A percentile compares a stretch with the other conserved stretches of the same genome.
Evolutionary conservation across 768 basidiomycete species (phyloP).

Genomic region (Trichaptum fuscoviolaceum): DNA sequence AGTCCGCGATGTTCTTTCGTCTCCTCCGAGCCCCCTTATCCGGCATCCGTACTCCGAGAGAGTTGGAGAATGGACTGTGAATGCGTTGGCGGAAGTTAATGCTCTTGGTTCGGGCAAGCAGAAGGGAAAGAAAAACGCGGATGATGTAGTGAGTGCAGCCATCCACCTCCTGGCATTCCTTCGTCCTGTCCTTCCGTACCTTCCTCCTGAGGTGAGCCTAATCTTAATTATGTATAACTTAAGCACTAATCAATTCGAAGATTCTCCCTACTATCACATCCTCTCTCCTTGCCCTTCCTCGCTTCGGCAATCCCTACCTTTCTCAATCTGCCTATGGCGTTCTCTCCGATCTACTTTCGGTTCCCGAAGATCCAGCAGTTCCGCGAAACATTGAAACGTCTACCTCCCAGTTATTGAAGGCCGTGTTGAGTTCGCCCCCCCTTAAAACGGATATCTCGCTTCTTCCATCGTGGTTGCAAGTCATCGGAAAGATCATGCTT

Average conservation of each 20-base stretch:
- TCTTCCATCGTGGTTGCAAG: slow-evolving; percentile 72
- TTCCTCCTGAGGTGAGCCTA: slow-evolving; percentile 65
- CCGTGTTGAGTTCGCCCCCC: slow-evolving; percentile 65
- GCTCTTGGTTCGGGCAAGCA: slow-evolving; percentile 57
- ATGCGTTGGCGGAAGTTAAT: slow-evolving; percentile 59
- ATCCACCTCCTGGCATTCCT: slow-evolving; percentile 75
- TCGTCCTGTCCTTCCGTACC: slow-evolving; percentile 50
- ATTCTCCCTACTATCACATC: slow-evolving; percentile 64
- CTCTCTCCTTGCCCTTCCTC: slow-evolving; percentile 74
- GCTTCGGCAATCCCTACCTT: slow-evolving; percentile 83
- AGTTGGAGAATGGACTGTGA: slow-evolving; percentile 74
- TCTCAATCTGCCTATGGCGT: slow-evolving; percentile 85
- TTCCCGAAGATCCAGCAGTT: slow-evolving; percentile 45
- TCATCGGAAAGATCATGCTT: slow-evolving; percentile 69
- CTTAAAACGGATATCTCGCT: slow-evolving; percentile 62
- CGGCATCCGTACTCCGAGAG: slow-evolving; percentile 83
- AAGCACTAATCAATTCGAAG: slow-evolving; percentile 34
- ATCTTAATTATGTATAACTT: background rate
- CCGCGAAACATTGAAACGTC: slow-evolving; percentile 37
- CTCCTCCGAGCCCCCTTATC: slow-evolving; percentile 70
- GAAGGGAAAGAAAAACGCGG: slow-evolving; percentile 44
- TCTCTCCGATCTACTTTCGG: slow-evolving; percentile 72
- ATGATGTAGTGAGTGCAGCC: slow-evolving; percentile 62
- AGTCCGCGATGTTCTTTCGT: slow-evolving; percentile 67
- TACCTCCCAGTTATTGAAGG: slow-evolving; percentile 34